Percentiles rank a stretch among this genome's conserved stretches.
Evolutionary conservation across 2,329 filamentous ascomycete species (phyloP).

Genomic region (Amauroascus niger): DNA sequence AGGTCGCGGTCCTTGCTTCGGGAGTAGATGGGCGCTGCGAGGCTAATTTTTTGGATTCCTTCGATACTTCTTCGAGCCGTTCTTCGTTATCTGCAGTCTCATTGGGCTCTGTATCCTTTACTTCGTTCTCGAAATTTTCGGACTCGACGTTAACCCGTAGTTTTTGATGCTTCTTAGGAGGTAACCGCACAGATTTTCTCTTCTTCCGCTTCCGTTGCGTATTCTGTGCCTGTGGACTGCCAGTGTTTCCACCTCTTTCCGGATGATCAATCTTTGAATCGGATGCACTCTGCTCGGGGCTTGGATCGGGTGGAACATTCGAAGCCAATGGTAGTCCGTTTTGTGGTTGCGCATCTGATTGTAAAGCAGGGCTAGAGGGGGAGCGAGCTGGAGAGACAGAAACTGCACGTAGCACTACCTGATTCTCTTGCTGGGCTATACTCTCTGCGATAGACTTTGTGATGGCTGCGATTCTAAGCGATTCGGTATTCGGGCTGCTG

Average conservation of each 20-base stretch:
- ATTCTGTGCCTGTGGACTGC: background rate
- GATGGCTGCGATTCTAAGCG: background rate
- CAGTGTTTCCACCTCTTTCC: background rate
- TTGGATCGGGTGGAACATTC: background rate
- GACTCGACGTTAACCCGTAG: no score
- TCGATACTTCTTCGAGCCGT: background rate
- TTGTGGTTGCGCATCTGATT: background rate
- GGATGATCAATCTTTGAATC: background rate
- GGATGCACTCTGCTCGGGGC: background rate
- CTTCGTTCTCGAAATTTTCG: background rate
- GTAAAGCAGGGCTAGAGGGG: background rate
- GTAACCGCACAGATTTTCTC: conserved; percentile 15
- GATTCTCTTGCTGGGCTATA: background rate
- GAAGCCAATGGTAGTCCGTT: background rate
- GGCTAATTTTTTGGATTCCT: background rate
- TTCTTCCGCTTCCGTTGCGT: conserved; percentile 12
- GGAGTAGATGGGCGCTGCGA: background rate
- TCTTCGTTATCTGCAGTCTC: background rate
- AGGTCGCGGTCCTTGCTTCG: background rate
- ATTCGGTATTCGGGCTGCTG: background rate
- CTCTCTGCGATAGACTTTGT: background rate
- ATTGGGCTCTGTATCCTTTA: background rate
- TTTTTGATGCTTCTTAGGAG: conserved; percentile 11
- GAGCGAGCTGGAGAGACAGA: background rate
- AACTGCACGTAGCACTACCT: background rate